Base-by-base conservation (phyloP, 805 yeast species). In the Grigorovia yakushimaensis region DNA sequence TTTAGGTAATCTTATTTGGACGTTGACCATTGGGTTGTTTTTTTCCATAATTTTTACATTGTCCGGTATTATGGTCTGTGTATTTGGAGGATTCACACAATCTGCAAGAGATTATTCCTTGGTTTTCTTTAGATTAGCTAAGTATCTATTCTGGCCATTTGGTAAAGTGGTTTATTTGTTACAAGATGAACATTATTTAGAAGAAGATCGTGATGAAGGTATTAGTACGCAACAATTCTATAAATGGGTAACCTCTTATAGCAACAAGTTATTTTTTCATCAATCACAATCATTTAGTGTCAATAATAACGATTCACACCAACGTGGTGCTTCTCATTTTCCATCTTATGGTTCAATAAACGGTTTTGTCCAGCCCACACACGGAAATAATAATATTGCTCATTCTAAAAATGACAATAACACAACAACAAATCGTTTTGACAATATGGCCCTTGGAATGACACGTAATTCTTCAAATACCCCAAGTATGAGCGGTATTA, bases 161-260 rank as follows among this genome's bases (percentile, higher is more conserved):
- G 98, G 98, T 3, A 87, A 83, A 57, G 81, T 87, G 55, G 93
- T 93, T 4, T 77, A 87, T 48, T 71, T 91, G 51, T 76, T 74
- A 50, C 80, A 79, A 51, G 96, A 88, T 56, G 81, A 84, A 49
- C 82, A 84, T 55, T 93, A 91, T 62, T 67, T 86, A 41, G 74
- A 76, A 40, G 98, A 91, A 65, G 98, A 91, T 64, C 84, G 81
- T 42, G 80, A 88, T 55, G 94, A 86, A 58, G 98, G 98, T 18
- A 76, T 91, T 33, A 77, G 89, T 5, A 71, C 88, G 8, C 79
- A 82, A 18, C 97, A 89, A 64, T 93, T 87, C 60, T 82, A 84
- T 53, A 73, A 82, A 50, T 91, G 98, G 98, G 82, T 94, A 60
- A 73, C 81, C 5, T 73, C 73, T 24, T 84, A 84, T 50, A 81